Evolutionary conservation across 768 basidiomycete species (phyloP), one percentile per base, ranked within the genome.

Genomic region (Mycena polygramma): DNA sequence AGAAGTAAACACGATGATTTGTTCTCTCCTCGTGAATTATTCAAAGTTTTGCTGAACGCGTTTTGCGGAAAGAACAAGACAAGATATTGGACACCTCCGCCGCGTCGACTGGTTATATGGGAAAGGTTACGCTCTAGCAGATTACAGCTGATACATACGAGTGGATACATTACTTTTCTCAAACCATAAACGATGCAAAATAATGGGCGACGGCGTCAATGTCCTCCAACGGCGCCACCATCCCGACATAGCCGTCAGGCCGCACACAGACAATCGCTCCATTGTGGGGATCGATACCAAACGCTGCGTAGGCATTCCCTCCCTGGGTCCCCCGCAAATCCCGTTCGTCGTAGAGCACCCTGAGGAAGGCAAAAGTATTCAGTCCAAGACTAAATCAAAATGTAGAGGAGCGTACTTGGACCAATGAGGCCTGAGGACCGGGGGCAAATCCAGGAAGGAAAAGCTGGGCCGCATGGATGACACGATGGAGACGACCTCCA

Each of bases 221-320:
- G n/a, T 83, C 82, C 36, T 82, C 75, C 49, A 92, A 78, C 0
- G 91, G 86, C 2, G 83, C 83, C 39, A 92, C 80, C 73, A 81
- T 83, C 4, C 88, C 90, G 37, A 93, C 84, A 66, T 91, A 92
- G 19, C 91, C 92, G 73, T 91, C 91, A 10, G 90, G 90, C 30
- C 91, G 83, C 7, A 91, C 85, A 57, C 90, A 80, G 10, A 90
- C 84, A 14, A 90, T 74, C 13, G 84, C 87, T 20, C 90, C 90
- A 1, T 70, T 57, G 9, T 72, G 70, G 7, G 79, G 66, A 39
- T 81, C 77, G 53, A 91, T 83, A 0, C 91, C 91, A 71, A 88
- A 91, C 30, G 84, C 83, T 0, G 77, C 71, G 75, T 92, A 92
- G 6, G 88, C 90, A 43, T 83, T 82, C 4, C 90, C 90, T 30